A percentile compares a stretch with the other conserved stretches of the same genome.
Conservation (phyloP, 2,329 filamentous ascomycete species). For the Raffaelea ambrosiae region DNA sequence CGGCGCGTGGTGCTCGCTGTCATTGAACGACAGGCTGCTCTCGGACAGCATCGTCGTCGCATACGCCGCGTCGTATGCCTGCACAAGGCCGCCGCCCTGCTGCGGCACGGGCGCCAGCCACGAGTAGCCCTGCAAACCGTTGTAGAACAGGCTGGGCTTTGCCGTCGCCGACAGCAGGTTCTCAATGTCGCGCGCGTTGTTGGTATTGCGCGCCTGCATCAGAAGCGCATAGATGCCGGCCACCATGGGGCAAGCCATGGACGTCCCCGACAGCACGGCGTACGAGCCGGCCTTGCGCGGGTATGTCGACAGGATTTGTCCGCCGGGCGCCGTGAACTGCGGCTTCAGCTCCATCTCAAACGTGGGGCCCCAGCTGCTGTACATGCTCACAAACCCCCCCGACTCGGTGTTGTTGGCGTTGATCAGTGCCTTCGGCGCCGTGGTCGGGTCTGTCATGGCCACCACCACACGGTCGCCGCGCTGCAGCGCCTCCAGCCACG, state of each 20-base stretch:
- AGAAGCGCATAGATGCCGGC: slow-evolving; percentile 44
- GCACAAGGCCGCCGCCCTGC: slow-evolving; percentile 52
- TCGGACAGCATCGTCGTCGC: slow-evolving; percentile 42
- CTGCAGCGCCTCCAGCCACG: slow-evolving; percentile 34
- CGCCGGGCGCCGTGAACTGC: slow-evolving; percentile 37
- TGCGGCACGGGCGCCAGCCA: slow-evolving; percentile 48
- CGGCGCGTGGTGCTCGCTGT: slow-evolving; percentile 46
- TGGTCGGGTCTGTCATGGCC: slow-evolving; percentile 31
- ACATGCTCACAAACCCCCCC: slow-evolving; percentile 32
- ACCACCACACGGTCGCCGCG: slow-evolving; percentile 34
- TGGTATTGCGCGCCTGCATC: slow-evolving; percentile 39
- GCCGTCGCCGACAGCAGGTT: slow-evolving; percentile 40
- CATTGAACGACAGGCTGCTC: slow-evolving; percentile 55
- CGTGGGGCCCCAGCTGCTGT: slow-evolving; percentile 36
- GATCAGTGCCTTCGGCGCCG: slow-evolving; percentile 25
- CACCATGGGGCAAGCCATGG: slow-evolving; percentile 41
- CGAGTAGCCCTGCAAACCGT: slow-evolving; percentile 25
- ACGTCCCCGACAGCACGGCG: slow-evolving; percentile 42
- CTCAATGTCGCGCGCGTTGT: slow-evolving; percentile 25
- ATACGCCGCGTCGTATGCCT: slow-evolving; percentile 50
- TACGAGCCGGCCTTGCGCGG: slow-evolving; percentile 32
- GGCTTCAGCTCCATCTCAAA: slow-evolving; percentile 40
- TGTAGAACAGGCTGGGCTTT: slow-evolving; percentile 40
- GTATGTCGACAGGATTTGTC: slow-evolving; percentile 43
- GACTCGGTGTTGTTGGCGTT: slow-evolving; percentile 30